Conservation (phyloP, 2,329 filamentous ascomycete genomes). For the Cladophialophora immunda region DNA sequence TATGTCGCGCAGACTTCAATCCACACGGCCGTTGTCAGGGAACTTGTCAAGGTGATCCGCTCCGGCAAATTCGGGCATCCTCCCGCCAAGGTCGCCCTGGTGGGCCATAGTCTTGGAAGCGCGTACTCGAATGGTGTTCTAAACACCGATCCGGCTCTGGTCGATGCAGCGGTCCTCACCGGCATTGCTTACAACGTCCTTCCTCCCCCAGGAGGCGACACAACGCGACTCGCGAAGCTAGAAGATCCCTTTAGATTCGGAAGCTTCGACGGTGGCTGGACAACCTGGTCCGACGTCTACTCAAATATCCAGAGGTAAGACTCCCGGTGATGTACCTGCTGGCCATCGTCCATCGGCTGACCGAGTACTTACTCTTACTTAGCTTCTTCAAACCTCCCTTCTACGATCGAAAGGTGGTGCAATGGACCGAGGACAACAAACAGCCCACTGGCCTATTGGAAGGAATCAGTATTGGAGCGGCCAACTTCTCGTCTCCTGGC, state of each 20-base stretch:
- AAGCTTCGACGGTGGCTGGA: conserved; percentile 6
- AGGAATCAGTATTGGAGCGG: not conserved
- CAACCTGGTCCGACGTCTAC: conserved; percentile 11
- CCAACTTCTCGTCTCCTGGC: conserved; percentile 18
- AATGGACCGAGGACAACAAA: conserved; percentile 19
- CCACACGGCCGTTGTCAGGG: conserved; percentile 4
- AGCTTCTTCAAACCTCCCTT: conserved; percentile 24
- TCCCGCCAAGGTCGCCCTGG: conserved; percentile 10
- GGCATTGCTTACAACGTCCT: conserved; percentile 14
- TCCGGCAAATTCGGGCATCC: conserved; percentile 9
- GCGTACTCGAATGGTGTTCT: conserved; percentile 16
- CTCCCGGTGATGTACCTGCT: not conserved
- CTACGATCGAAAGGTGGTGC: conserved; percentile 16
- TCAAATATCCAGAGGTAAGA: conserved; percentile 16
- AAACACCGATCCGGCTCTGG: conserved; percentile 5
- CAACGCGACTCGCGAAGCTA: conserved; percentile 10
- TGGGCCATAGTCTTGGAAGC: conserved; percentile 25
- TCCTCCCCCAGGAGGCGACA: conserved; percentile 8
- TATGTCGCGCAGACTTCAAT: conserved; percentile 11
- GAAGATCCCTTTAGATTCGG: conserved; percentile 12
- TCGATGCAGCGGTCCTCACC: conserved; percentile 21
- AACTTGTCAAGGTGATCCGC: conserved; percentile 12
- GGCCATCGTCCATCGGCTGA: not conserved
- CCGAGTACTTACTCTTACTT: not conserved
- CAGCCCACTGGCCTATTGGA: conserved; percentile 9